Percentiles rank a stretch among this genome's conserved stretches.
Evolutionary conservation across 257 asterid species (phyloP).

Genomic region (Craterostigma plantagineum): DNA sequence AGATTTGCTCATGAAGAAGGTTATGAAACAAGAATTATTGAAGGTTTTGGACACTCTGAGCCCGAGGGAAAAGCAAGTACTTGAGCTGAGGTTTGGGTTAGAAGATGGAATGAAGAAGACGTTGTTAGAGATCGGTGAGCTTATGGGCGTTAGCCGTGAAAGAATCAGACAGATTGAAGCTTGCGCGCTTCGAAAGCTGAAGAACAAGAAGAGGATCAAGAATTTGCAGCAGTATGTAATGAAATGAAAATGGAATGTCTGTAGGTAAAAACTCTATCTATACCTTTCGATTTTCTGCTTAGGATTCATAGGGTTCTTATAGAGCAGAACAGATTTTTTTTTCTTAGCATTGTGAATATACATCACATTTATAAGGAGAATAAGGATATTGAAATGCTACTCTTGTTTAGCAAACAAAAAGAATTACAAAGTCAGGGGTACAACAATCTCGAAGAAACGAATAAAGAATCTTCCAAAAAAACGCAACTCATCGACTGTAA

Average conservation of each 20-base stretch:
- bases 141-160: constrained; percentile 85
- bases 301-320: constrained; percentile 5
- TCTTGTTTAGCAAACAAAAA: too few relatives aligned
- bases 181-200: constrained; percentile 70
- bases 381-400: too few relatives aligned
- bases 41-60: constrained; percentile 58
- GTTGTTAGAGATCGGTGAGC: constrained; percentile 85
- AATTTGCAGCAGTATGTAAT: constrained; percentile 51
- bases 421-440: too few relatives aligned
- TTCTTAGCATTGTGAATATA: constrained; percentile 13
- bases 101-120: constrained; percentile 79
- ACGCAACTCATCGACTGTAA: too few relatives aligned
- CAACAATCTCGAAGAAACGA: too few relatives aligned
- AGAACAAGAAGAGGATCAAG: constrained; percentile 76
- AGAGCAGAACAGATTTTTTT: too few relatives aligned
- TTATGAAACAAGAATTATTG: constrained; percentile 62
- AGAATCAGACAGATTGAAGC: constrained; percentile 84
- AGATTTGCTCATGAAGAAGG: constrained; percentile 53
- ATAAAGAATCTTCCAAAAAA: too few relatives aligned
- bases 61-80: constrained; percentile 67
- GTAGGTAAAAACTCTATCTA: too few relatives aligned
- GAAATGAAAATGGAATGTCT: too few relatives aligned
- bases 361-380: background rate
- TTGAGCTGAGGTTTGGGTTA: constrained; percentile 71
- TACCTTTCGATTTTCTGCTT: constrained; percentile 3